Base-by-base conservation (phyloP, 306 rosid species). In the Cucurbita argyrosperma region DNA sequence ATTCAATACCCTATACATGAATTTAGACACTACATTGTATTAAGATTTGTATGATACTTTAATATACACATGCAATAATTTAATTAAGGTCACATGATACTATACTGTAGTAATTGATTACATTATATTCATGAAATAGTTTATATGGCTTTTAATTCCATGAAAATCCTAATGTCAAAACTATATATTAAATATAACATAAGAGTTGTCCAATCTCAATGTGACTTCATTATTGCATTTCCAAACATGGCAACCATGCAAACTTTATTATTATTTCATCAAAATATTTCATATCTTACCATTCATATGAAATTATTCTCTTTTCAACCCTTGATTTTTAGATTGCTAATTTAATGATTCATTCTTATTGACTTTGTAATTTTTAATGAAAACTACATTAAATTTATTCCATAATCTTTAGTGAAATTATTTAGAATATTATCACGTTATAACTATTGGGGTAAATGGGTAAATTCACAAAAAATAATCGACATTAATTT, bases 241-340 rank as follows among this genome's bases (percentile, higher is more conserved):
- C 74, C 11, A 69, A 49, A 45, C 54, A 45, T 69, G 74, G 57
- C 14, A 69, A 49, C 43, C 58, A 69, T 69, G 15, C 45, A 26
- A 38, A 69, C 57, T 67, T 43, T 46, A 45, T 2, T 67, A 46
- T 65, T 45, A 21, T 23, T 67, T 21, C 73, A 67, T 45, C 72
- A 66, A 68, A 68, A 42, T 66, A 21, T 10, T 66, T 66, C 55
- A 23, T 66, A 11, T 46, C 8, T 68, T 68, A 21, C 74, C 74
- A 68, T 47, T 68, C 57, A 47, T 19, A 68, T 68, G 74, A 68
- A 47, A 68, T 49, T 68, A 39, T 68, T 68, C 74, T 68, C 16
- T 68, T 47, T 68, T 47, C 55, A 23, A 46, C 57, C 72, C 11
- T 66, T 66, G 38, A 11, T 66, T 46, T 13, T 45, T 18, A 18